phyloP scores from a whole-genome alignment of 305 asterid species.

The Fraxinus baroniana region DNA sequence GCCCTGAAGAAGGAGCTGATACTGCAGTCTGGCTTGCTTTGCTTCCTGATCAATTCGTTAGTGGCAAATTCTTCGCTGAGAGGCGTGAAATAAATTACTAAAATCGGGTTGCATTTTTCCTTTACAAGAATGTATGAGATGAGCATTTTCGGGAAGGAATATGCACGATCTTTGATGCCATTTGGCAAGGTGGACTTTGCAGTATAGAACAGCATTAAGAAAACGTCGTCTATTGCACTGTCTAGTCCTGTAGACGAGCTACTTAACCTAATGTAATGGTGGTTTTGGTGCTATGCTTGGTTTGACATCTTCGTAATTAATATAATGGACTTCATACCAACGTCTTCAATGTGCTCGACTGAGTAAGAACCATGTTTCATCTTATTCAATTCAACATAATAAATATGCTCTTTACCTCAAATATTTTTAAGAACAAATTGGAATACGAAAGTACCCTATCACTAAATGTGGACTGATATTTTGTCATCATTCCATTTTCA shows the following conservation, averaged over 20 bases:
- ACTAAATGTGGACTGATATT: neutral
- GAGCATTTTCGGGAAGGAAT: neutral
- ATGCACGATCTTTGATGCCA: neutral
- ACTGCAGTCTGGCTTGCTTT: constrained; percentile 93
- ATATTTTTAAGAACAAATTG: neutral
- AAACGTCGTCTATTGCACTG: neutral
- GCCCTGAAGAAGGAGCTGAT: constrained; percentile 87
- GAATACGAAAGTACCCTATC: neutral
- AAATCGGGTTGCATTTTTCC: constrained; percentile 8
- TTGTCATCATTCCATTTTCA: neutral
- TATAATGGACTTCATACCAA: neutral
- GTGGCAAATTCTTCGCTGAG: constrained; percentile 80
- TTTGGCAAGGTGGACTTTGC: neutral
- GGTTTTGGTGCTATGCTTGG: neutral
- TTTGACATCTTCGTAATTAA: neutral
- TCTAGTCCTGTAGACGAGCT: neutral
- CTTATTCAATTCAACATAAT: neutral
- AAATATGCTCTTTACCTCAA: neutral
- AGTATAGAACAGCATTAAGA: neutral
- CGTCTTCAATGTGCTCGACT: neutral
- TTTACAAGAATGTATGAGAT: neutral
- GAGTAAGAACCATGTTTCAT: neutral
- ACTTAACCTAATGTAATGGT: neutral
- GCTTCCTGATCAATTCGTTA: constrained; percentile 48
- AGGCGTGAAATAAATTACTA: constrained; percentile 81